phyloP scores from a whole-genome alignment of 2,329 filamentous ascomycete genomes.

The Pseudogymnoascus sp. region DNA sequence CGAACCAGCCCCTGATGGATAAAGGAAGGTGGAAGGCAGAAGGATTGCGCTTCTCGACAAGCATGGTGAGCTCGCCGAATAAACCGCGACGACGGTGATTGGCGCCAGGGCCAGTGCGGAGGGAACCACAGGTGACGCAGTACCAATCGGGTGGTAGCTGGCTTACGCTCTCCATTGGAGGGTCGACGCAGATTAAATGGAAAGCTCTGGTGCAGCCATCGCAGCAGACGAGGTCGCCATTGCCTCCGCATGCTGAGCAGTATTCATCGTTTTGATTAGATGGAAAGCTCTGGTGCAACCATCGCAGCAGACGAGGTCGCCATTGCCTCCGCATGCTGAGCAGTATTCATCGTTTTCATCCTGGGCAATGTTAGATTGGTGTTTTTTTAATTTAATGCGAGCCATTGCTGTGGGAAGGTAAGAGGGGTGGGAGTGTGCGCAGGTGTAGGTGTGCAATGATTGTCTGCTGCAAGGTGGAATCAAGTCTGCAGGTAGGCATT shows the following conservation, averaged over 20 bases:
- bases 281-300: conserved; percentile 86
- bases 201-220: conserved; percentile 87
- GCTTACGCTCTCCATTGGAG: conserved; percentile 49
- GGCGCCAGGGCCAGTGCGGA: neutral
- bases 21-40: conserved; percentile 65
- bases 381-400: neutral
- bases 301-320: conserved; percentile 87
- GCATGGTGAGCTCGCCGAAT: conserved; percentile 55
- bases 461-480: neutral
- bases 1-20: conserved; percentile 66
- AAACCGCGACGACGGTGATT: conserved; percentile 43
- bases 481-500: neutral
- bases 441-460: neutral
- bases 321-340: conserved; percentile 73
- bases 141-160: conserved; percentile 72
- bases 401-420: conserved; percentile 13
- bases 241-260: conserved; percentile 77
- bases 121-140: conserved; percentile 59
- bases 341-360: conserved; percentile 86
- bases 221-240: conserved; percentile 82
- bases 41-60: conserved; percentile 60
- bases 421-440: conserved; percentile 9
- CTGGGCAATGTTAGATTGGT: conserved; percentile 25
- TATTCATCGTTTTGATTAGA: conserved; percentile 89
- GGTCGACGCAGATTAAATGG: conserved; percentile 82